Evolutionary conservation across 2,329 filamentous ascomycete species (phyloP), one percentile per base, ranked within the genome.

Genomic region (Didymella pinodella): DNA sequence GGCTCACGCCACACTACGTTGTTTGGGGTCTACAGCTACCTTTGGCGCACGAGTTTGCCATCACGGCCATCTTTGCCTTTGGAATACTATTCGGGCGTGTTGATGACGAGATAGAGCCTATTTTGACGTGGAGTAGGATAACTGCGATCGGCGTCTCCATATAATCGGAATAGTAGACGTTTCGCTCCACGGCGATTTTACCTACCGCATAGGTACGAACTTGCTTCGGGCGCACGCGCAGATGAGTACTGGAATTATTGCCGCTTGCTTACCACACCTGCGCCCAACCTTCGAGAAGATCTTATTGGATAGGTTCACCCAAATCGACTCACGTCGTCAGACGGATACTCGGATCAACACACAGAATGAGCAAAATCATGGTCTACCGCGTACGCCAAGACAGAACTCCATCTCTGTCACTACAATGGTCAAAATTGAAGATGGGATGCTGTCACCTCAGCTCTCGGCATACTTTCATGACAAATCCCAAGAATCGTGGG

Each of bases 201-300:
- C 60, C 6, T 66, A 67, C 44, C 49, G 62, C 49, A 60, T 65
- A 40, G 55, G 63, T 11, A 51, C 54, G 25, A 59, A 54, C 0
- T 38, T 71, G 34, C 59, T 71, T 16, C 73, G 66, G 65, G 57
- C 62, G 2, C 53, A 66, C 5, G 59, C 66, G 18, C 65, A 67
- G 49, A 61, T 66, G 56, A 70, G 68, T 48, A 69, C 63, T 16
- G 66, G 63, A 3, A 70, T 73, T 16, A 62, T 68, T 10, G 62
- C 72, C 25, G 64, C 67, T 7, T 72, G 68, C 43, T 68, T 64
- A 53, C 65, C 62, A 11, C 63, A 69, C 8, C 48, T 71, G 26
- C 66, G 66, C n/a, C 68, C 71, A 11, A 7, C 68, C 1, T 70
- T 74, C 41, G 66, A 71, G 36, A 64, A 54, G 38, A 14, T 69